Percentiles rank a stretch among this genome's conserved stretches.
These are phyloP conservation scores for Phaeosphaeriaceae sp. DNA, from an alignment of 2,329 filamentous ascomycete species.

Conservation along the genomic window DNA sequence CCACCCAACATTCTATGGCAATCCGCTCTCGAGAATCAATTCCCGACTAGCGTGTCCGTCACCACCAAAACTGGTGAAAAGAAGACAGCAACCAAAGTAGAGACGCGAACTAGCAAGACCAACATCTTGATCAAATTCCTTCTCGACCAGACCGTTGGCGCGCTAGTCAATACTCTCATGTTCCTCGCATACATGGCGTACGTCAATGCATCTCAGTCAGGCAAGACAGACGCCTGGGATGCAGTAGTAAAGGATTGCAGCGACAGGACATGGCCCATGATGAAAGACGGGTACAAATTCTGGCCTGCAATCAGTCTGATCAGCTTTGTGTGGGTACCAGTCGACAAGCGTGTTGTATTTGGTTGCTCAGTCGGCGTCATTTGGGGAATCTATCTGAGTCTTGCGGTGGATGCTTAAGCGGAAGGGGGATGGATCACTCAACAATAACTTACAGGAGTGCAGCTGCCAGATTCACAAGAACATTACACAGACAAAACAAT, in stretches of 20 bases:
- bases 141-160: conserved; percentile 73
- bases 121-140: conserved; percentile 73
- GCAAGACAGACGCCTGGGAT: conserved; percentile 34
- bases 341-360: conserved; percentile 73
- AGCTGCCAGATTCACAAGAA: neutral
- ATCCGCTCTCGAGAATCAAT: conserved; percentile 74
- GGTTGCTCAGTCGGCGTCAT: conserved; percentile 74
- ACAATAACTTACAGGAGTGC: neutral
- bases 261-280: conserved; percentile 64
- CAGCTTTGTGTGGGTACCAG: conserved; percentile 75
- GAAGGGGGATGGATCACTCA: neutral
- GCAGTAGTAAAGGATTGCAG: conserved; percentile 38
- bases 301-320: conserved; percentile 75
- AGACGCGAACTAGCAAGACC: conserved; percentile 57
- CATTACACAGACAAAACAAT: neutral
- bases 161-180: conserved; percentile 68
- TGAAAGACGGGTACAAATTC: conserved; percentile 71
- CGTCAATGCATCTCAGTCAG: conserved; percentile 36
- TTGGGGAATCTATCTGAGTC: conserved; percentile 79
- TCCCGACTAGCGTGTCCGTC: conserved; percentile 65
- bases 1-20: conserved; percentile 92
- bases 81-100: conserved; percentile 32
- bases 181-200: conserved; percentile 68
- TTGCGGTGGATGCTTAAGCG: conserved; percentile 54
- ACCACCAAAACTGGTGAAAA: conserved; percentile 35